Conservation (phyloP, 106 monocot genomes). For the Dioscorea zingiberensis region DNA sequence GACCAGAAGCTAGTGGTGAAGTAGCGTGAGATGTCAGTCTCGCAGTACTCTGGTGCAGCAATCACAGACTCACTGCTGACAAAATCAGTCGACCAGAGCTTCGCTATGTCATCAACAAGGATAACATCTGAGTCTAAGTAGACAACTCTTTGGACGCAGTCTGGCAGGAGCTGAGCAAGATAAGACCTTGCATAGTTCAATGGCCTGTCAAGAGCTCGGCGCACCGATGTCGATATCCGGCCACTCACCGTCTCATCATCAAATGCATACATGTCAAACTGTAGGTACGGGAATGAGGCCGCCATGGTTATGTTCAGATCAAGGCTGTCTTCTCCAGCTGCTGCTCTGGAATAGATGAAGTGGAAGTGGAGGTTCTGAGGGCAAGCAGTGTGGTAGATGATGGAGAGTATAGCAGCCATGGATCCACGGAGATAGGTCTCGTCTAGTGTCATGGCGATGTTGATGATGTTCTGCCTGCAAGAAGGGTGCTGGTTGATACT, state of each 20-base stretch:
- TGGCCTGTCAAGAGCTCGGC: slow-evolving; percentile 24
- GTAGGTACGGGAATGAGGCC: slow-evolving; percentile 8
- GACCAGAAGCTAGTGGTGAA: slow-evolving; percentile 39
- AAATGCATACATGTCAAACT: slow-evolving; percentile 5
- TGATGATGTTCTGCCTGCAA: too few species aligned
- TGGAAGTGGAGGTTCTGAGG: slow-evolving; percentile 12
- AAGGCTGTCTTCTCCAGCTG: not conserved
- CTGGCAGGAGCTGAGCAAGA: slow-evolving; percentile 13
- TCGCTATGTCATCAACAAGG: slow-evolving; percentile 25
- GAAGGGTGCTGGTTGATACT: too few species aligned
- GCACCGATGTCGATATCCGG: slow-evolving; percentile 20
- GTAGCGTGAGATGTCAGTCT: slow-evolving; percentile 27
- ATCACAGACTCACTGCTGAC: slow-evolving; percentile 16
- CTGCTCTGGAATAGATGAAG: slow-evolving; percentile 3
- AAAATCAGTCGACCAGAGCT: not conserved
- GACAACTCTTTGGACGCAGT: slow-evolving; percentile 10
- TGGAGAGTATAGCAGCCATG: too few species aligned
- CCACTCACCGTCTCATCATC: slow-evolving; percentile 1
- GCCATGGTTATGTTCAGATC: not conserved
- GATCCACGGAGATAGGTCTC: too few species aligned
- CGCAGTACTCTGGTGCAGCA: too few species aligned
- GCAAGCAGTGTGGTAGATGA: slow-evolving; percentile 12
- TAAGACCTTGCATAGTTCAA: slow-evolving; percentile 36
- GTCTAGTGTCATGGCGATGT: too few species aligned
- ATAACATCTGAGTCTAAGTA: slow-evolving; percentile 39